phyloP scores from a whole-genome alignment of 495 filamentous ascomycete species.

The Cryomyces antarcticus region DNA sequence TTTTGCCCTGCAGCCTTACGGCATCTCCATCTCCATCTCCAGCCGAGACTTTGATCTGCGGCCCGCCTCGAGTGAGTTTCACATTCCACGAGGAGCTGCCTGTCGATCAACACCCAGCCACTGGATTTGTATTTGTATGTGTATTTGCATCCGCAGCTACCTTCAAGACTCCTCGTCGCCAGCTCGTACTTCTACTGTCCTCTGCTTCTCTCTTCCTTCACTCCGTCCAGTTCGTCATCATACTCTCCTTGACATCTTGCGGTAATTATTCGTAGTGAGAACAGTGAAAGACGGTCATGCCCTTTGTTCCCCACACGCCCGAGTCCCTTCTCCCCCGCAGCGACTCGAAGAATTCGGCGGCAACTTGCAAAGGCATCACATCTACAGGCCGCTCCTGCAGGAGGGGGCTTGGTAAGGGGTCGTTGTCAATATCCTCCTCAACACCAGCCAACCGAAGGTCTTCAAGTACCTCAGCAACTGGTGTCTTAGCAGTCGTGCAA shows the following conservation, averaged over 20 bases:
- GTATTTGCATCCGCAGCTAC: too few relatives aligned
- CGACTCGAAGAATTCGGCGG: slow-evolving; percentile 65
- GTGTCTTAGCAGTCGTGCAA: slow-evolving; percentile 22
- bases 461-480: slow-evolving; percentile 6
- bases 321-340: slow-evolving; percentile 56
- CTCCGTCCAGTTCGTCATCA: too few relatives aligned
- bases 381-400: slow-evolving; percentile 58
- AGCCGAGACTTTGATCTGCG: too few relatives aligned
- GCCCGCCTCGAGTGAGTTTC: too few relatives aligned
- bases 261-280: neutral
- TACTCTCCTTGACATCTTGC: neutral
- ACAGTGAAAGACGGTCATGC: slow-evolving; percentile 27
- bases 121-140: too few relatives aligned
- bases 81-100: too few relatives aligned
- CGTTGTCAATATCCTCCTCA: slow-evolving; percentile 25
- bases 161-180: too few relatives aligned
- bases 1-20: too few relatives aligned
- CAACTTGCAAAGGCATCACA: slow-evolving; percentile 78
- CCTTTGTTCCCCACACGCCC: slow-evolving; percentile 63
- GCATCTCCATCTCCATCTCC: too few relatives aligned
- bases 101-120: too few relatives aligned
- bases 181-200: too few relatives aligned
- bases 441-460: slow-evolving; percentile 19
- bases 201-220: too few relatives aligned
- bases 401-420: slow-evolving; percentile 15